These are phyloP conservation scores for Yamadazyma nakazawae DNA, from an alignment of 805 yeast species.

Conservation along the genomic window DNA sequence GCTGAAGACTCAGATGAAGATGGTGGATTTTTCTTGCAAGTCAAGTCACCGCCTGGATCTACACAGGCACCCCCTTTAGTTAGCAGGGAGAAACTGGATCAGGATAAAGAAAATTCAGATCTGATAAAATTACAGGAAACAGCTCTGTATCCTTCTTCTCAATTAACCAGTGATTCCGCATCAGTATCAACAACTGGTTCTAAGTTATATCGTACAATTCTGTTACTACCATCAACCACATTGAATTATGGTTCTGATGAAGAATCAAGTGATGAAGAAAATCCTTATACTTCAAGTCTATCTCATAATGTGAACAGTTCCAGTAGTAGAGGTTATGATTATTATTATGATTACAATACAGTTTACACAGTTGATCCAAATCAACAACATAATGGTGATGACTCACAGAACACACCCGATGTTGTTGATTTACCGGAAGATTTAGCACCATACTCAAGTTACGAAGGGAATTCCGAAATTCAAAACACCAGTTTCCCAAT, in stretches of 20 bases:
- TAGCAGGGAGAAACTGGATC: slow-evolving; percentile 9
- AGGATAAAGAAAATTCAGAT: slow-evolving; percentile 11
- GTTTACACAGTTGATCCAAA: slow-evolving; percentile 59
- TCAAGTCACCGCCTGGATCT: slow-evolving; percentile 38
- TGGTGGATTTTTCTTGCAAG: slow-evolving; percentile 66
- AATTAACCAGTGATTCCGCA: slow-evolving; percentile 25
- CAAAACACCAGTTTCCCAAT: slow-evolving; percentile 24
- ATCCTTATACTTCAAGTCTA: slow-evolving; percentile 49
- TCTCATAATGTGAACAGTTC: slow-evolving; percentile 71
- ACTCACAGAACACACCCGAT: slow-evolving; percentile 23
- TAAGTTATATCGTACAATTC: slow-evolving; percentile 54
- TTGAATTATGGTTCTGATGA: slow-evolving; percentile 70
- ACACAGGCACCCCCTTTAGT: slow-evolving; percentile 21
- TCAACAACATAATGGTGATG: slow-evolving; percentile 31
- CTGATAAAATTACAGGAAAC: neutral
- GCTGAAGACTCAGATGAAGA: slow-evolving; percentile 39
- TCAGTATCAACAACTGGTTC: slow-evolving; percentile 29
- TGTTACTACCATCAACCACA: slow-evolving; percentile 80
- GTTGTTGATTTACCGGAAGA: slow-evolving; percentile 49
- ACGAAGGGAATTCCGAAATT: slow-evolving; percentile 31
- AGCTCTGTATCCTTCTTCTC: slow-evolving; percentile 8
- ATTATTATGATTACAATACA: slow-evolving; percentile 75
- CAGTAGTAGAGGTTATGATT: slow-evolving; percentile 64
- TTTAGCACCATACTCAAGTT: slow-evolving; percentile 37
- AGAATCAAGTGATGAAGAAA: slow-evolving; percentile 60